Evolutionary conservation across 2,329 filamentous ascomycete genomes (phyloP).

Genomic region (Pseudocercospora fijiensis): DNA sequence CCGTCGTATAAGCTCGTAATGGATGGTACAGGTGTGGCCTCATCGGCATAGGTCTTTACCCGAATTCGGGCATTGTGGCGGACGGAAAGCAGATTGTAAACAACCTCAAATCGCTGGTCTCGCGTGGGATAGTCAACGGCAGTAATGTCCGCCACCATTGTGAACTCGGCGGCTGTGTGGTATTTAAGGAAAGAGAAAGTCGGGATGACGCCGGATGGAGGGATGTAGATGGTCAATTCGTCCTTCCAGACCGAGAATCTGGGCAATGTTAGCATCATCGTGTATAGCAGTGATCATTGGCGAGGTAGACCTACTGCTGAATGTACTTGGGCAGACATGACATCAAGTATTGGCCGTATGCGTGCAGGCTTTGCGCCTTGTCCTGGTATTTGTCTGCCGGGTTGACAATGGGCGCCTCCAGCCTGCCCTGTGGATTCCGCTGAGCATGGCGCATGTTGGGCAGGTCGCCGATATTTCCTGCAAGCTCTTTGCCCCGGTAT

Average conservation of each 20-base stretch:
- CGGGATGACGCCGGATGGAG: slow-evolving; percentile 82
- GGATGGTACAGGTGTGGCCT: slow-evolving; percentile 88
- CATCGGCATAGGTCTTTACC: slow-evolving; percentile 98
- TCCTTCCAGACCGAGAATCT: slow-evolving; percentile 98
- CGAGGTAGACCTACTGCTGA: slow-evolving; percentile 64
- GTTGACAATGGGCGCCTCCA: slow-evolving; percentile 80
- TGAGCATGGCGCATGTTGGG: slow-evolving; percentile 49
- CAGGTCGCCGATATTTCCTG: slow-evolving; percentile 42
- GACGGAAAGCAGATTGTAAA: slow-evolving; percentile 95
- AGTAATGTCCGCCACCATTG: slow-evolving; percentile 87
- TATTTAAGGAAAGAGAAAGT: slow-evolving; percentile 95
- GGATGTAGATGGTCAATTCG: slow-evolving; percentile 75
- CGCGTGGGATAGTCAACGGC: slow-evolving; percentile 94
- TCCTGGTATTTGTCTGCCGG: slow-evolving; percentile 88
- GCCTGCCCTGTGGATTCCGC: slow-evolving; percentile 49
- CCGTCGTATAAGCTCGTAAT: slow-evolving; percentile 85
- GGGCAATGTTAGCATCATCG: slow-evolving; percentile 6
- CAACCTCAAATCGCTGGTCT: slow-evolving; percentile 93
- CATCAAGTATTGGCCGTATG: slow-evolving; percentile 95
- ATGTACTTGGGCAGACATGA: slow-evolving; percentile 96
- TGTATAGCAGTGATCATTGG: too few relatives aligned
- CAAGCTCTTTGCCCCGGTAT: slow-evolving; percentile 47
- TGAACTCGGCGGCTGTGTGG: slow-evolving; percentile 96
- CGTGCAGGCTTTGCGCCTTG: slow-evolving; percentile 84
- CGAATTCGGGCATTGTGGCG: slow-evolving; percentile 95